phyloP scores from a whole-genome alignment of 306 rosid genomes.

The Pyrus bretschneideri region DNA sequence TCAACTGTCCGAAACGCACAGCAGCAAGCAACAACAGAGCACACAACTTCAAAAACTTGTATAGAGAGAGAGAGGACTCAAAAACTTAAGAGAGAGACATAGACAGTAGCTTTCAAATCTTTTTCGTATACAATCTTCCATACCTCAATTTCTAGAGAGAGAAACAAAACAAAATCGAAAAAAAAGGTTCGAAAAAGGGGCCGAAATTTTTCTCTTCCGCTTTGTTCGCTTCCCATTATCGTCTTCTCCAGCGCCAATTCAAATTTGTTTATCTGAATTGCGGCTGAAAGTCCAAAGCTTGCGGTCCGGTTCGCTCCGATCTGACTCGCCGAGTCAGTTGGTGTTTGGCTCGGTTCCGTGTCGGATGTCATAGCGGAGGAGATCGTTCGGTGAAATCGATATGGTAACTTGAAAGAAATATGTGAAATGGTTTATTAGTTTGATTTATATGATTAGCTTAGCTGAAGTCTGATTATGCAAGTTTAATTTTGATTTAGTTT shows the following conservation, averaged over 20 bases:
- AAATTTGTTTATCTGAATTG: constrained; percentile 25
- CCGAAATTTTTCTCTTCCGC: constrained; percentile 13
- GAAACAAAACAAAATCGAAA: background rate
- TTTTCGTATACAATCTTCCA: constrained; percentile 26
- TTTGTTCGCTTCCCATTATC: constrained; percentile 42
- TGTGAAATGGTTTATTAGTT: constrained; percentile 12
- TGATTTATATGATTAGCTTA: constrained; percentile 39
- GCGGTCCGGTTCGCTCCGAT: constrained; percentile 28
- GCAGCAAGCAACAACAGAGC: constrained; percentile 25
- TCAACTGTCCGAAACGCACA: constrained; percentile 28
- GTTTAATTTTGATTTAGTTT: constrained; percentile 13
- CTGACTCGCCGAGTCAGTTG: constrained; percentile 25
- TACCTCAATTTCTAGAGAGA: constrained; percentile 21
- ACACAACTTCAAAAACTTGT: background rate
- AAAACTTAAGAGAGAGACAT: constrained; percentile 24
- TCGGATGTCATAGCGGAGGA: constrained; percentile 81
- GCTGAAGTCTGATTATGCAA: constrained; percentile 37
- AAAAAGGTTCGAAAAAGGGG: constrained; percentile 12
- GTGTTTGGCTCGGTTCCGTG: constrained; percentile 25
- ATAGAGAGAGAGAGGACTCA: background rate
- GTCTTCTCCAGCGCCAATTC: constrained; percentile 44
- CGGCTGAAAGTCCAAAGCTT: constrained; percentile 32
- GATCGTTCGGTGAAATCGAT: constrained; percentile 63
- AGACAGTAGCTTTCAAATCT: constrained; percentile 28
- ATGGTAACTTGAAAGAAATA: constrained; percentile 53